phyloP scores from a whole-genome alignment of 2,329 filamentous ascomycete genomes.

The Hypoxylon sp. region DNA sequence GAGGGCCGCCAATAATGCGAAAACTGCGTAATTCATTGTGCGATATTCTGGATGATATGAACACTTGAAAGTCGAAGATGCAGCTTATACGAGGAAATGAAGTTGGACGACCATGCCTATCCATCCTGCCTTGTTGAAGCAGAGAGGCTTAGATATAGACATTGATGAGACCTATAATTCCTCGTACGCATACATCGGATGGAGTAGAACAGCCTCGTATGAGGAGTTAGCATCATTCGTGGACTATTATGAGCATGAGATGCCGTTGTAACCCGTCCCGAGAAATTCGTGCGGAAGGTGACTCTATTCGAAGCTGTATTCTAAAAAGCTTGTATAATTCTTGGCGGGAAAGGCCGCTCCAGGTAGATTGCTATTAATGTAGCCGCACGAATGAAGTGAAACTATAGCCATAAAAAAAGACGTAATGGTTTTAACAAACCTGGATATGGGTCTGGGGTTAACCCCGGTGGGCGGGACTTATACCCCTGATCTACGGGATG shows the following conservation, averaged over 20 bases:
- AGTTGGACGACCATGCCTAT: neutral
- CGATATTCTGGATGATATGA: too few species aligned
- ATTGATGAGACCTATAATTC: neutral
- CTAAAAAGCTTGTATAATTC: conserved; percentile 22
- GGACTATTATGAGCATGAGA: neutral
- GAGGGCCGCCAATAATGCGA: conserved; percentile 12
- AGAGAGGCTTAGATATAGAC: neutral
- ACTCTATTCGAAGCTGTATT: neutral
- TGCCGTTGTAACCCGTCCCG: conserved; percentile 6
- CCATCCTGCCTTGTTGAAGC: neutral
- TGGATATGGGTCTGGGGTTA: conserved; percentile 3
- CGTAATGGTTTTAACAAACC: conserved; percentile 6
- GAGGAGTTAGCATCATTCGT: neutral
- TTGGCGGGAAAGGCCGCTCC: conserved; percentile 1
- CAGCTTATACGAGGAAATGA: neutral
- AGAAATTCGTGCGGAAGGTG: neutral
- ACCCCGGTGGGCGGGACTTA: conserved; percentile 24
- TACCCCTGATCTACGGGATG: conserved; percentile 6
- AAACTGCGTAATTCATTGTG: conserved; percentile 26
- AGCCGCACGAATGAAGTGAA: conserved; percentile 5
- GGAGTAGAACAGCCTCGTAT: neutral
- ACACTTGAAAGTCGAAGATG: neutral
- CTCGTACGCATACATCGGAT: neutral
- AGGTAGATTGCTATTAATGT: conserved; percentile 16
- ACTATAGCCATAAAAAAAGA: neutral